A percentile compares a stretch with the other conserved stretches of the same genome.
Conservation (phyloP, 352 stramenopile species). For the Globisporangium radiosum region DNA sequence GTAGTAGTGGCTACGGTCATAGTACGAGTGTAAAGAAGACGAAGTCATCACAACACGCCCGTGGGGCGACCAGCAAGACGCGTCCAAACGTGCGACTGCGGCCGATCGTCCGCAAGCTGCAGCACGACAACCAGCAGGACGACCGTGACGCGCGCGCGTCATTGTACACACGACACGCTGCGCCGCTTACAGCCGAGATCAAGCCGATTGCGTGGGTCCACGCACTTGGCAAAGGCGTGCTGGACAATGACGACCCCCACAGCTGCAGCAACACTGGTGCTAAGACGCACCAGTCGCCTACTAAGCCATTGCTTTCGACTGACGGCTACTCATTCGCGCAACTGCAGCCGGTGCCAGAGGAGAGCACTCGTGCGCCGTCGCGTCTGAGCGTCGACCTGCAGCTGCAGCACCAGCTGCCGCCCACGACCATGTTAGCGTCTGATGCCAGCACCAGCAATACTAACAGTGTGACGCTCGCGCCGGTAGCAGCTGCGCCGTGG, state of each 20-base stretch:
- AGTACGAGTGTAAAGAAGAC: not conserved
- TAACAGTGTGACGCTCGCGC: not conserved
- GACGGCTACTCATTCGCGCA: not conserved
- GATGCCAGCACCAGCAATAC: not conserved
- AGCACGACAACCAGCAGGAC: constrained; percentile 21
- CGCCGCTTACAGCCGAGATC: constrained; percentile 54
- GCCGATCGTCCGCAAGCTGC: constrained; percentile 13
- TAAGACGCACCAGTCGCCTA: too few relatives aligned
- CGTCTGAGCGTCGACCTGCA: not conserved
- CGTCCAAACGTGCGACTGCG: constrained; percentile 8
- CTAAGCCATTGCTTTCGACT: too few relatives aligned
- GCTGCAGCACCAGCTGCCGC: not conserved
- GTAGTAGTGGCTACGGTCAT: not conserved
- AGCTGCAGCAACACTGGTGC: too few relatives aligned
- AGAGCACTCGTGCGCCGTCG: constrained; percentile 2
- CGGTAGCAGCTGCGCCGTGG: constrained; percentile 14
- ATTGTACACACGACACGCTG: constrained; percentile 2
- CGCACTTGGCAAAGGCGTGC: constrained; percentile 31
- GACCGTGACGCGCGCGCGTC: constrained; percentile 14
- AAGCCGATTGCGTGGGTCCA: constrained; percentile 50
- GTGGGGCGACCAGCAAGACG: constrained; percentile 9
- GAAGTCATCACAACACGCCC: not conserved
- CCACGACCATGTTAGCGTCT: not conserved
- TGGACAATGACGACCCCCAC: constrained; percentile 14
- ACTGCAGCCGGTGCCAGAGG: constrained; percentile 20